Conservation (phyloP, 2,329 filamentous ascomycete species). For the Colletotrichum filicis region DNA sequence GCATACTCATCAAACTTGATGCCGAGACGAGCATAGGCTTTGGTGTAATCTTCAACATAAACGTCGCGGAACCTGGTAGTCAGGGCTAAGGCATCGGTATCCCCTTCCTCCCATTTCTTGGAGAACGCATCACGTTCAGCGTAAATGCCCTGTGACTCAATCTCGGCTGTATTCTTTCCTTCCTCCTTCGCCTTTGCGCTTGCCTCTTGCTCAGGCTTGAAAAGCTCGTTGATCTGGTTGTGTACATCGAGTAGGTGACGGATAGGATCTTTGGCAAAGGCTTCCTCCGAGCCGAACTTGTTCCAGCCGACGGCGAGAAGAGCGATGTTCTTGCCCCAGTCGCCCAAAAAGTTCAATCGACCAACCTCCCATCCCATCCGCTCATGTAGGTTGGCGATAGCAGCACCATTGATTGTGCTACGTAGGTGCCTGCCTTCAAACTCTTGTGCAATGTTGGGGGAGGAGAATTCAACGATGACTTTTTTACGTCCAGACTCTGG, state of each 20-base stretch:
- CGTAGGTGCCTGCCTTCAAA: constrained; percentile 81
- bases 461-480: constrained; percentile 78
- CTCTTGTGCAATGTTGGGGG: constrained; percentile 81
- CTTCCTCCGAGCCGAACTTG: constrained; percentile 74
- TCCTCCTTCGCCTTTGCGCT: constrained; percentile 62
- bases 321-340: constrained; percentile 81
- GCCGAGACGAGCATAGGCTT: constrained; percentile 69
- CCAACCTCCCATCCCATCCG: constrained; percentile 76
- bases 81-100: constrained; percentile 64
- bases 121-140: constrained; percentile 71
- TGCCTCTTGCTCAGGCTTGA: constrained; percentile 70
- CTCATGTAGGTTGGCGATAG: constrained; percentile 76
- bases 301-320: constrained; percentile 76
- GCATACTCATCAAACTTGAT: constrained; percentile 73
- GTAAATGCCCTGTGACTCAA: constrained; percentile 56
- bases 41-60: constrained; percentile 67
- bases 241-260: constrained; percentile 80
- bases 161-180: constrained; percentile 53
- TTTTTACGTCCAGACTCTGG: constrained; percentile 53
- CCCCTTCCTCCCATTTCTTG: constrained; percentile 69
- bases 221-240: constrained; percentile 72
- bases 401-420: constrained; percentile 81
- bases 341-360: constrained; percentile 80
- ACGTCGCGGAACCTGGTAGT: constrained; percentile 70
- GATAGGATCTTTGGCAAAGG: constrained; percentile 73